These are phyloP conservation scores for Amanita rubescens DNA, from an alignment of 768 basidiomycete species.

Conservation along the genomic window DNA sequence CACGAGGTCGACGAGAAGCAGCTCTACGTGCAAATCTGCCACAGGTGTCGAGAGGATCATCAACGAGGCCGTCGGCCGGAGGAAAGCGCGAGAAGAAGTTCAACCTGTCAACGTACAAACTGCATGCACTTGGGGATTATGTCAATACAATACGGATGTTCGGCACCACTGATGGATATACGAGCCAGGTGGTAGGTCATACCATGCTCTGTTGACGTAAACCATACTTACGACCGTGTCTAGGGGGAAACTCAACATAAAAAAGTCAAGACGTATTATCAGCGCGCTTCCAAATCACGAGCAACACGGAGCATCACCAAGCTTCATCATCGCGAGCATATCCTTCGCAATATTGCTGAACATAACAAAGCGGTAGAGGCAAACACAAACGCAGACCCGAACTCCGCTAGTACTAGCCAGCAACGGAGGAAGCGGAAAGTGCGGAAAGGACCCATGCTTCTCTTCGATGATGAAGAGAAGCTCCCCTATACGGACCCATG, in stretches of 20 bases:
- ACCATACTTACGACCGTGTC: neutral
- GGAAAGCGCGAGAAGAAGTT: neutral
- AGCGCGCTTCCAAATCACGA: constrained; percentile 21
- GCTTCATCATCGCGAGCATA: neutral
- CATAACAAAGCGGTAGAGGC: no score
- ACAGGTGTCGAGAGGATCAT: neutral
- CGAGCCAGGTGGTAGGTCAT: constrained; percentile 21
- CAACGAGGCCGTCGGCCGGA: neutral
- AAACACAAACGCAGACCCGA: no score
- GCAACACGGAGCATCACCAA: constrained; percentile 10
- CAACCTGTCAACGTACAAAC: constrained; percentile 23
- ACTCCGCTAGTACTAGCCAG: no score
- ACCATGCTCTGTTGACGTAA: no score
- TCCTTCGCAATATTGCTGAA: neutral
- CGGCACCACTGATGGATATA: constrained; percentile 25
- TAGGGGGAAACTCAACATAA: constrained; percentile 34
- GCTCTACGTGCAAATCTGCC: neutral
- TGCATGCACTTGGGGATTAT: constrained; percentile 23
- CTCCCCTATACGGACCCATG: neutral
- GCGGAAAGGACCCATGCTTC: neutral
- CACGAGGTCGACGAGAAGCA: constrained; percentile 10
- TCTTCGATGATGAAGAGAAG: neutral
- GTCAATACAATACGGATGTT: constrained; percentile 11
- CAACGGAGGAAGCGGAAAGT: neutral
- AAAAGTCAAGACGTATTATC: constrained; percentile 25